Evolutionary conservation across 768 basidiomycete genomes (phyloP).

Genomic region (Dioszegia crocea): DNA sequence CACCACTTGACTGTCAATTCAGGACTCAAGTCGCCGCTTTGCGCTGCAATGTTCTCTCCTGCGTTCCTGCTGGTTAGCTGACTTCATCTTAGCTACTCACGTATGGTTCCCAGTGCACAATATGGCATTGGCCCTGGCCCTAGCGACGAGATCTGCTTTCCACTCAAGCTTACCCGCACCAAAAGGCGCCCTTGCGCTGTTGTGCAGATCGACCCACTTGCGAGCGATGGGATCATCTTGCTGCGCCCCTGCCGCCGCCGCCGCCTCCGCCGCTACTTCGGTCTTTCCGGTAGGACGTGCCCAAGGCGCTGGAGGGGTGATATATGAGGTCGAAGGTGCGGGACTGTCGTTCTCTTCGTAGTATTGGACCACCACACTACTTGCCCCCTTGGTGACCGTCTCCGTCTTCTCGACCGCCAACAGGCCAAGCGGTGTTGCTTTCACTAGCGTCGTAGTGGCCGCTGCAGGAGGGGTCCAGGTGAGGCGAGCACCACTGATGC

Average conservation of each 20-base stretch:
- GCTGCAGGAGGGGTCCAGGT: not conserved
- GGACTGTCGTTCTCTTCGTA: conserved; percentile 1
- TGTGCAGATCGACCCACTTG: conserved; percentile 13
- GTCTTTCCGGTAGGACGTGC: no score
- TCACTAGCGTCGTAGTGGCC: not conserved
- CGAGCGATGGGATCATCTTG: not conserved
- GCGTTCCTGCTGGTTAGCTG: conserved; percentile 6
- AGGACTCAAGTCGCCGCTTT: conserved; percentile 11
- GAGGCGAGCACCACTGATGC: not conserved
- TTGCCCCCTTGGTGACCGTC: not conserved
- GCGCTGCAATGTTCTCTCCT: conserved; percentile 20
- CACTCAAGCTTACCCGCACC: conserved; percentile 12
- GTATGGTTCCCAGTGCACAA: conserved; percentile 14
- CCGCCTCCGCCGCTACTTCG: not conserved
- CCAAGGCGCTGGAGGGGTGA: not conserved
- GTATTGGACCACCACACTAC: conserved; percentile 1
- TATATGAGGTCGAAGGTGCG: not conserved
- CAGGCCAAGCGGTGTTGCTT: not conserved
- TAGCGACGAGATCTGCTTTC: conserved; percentile 9
- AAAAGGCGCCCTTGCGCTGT: conserved; percentile 7
- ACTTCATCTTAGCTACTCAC: not conserved
- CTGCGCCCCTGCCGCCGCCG: not conserved
- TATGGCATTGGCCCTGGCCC: conserved; percentile 14
- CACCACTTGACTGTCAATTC: conserved; percentile 14
- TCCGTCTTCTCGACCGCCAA: not conserved